Evolutionary conservation across 2,329 filamentous ascomycete species (phyloP).

Genomic region (Chalara sp.): DNA sequence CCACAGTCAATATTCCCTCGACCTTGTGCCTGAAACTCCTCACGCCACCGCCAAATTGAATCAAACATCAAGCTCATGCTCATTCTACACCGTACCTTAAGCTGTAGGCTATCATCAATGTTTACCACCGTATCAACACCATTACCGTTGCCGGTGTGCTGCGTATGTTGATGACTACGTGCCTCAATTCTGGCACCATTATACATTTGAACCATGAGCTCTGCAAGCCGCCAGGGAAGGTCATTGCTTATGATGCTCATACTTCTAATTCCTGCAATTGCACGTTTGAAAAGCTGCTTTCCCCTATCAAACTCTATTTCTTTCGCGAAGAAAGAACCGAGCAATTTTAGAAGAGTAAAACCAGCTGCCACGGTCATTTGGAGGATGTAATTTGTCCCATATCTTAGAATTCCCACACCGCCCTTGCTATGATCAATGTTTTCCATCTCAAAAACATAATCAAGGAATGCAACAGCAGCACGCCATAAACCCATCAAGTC

Average conservation of each 20-base stretch:
- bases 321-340: constrained; percentile 68
- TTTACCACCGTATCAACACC: constrained; percentile 27
- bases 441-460: constrained; percentile 48
- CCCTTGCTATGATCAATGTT: constrained; percentile 36
- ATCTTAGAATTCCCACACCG: constrained; percentile 46
- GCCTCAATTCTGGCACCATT: constrained; percentile 43
- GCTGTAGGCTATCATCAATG: constrained; percentile 64
- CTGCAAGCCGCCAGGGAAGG: constrained; percentile 70
- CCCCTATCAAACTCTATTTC: constrained; percentile 65
- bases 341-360: constrained; percentile 71
- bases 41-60: constrained; percentile 79
- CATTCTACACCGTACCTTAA: constrained; percentile 77
- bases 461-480: constrained; percentile 62
- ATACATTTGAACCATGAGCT: constrained; percentile 86
- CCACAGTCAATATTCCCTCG: constrained; percentile 66
- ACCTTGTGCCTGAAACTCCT: constrained; percentile 68
- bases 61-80: constrained; percentile 83
- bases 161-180: constrained; percentile 10
- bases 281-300: constrained; percentile 62
- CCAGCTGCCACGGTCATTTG: constrained; percentile 81
- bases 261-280: constrained; percentile 62
- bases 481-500: constrained; percentile 72
- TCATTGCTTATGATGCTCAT: constrained; percentile 75
- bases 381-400: constrained; percentile 70
- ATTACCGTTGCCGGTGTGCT: constrained; percentile 33